Base-by-base conservation (phyloP, 106 monocot species). In the Cymbidium sinense region DNA sequence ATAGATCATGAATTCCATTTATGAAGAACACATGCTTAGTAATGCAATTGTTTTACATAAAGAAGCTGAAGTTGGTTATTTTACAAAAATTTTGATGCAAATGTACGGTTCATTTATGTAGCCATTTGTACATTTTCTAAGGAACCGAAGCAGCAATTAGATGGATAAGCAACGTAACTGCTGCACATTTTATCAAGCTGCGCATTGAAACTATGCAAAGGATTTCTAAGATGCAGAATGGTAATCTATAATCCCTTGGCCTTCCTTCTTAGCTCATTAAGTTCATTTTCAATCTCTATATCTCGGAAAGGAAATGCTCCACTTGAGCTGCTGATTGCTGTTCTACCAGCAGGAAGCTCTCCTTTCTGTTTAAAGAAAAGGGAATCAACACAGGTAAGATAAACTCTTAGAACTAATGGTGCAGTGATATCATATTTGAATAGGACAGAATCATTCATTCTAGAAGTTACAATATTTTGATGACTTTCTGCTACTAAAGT, bases 291-390 rank as follows among this genome's bases (percentile, higher is more conserved):
- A 35, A 96, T 89, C 64, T 96, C 96, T 4, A 71, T 10, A 76
- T 96, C 96, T 70, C 71, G 81, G 44, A 93, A 93, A 52, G 87
- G 82, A 79, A 78, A 88, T 29, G 88, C 5, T 15, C 84, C 72
- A 34, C 79, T 86, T 71, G 93, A 88, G 81, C 77, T 91, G 79
- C 85, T 80, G n/a, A 79, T 79, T 72, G 87, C 37, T 51, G 93
- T 79, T 89, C 96, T 83, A 43, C 96, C 93, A 76, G 91, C 78
- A 55, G 96, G 96, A 69, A 96, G 89, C 79, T 93, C 96, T 86
- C 96, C 96, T 80, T 89, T 96, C 96, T 96, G 77, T 76, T 74
- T 31, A 77, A 41, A 21, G 73, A 37, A 81, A 34, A 12, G 31
- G 58, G 11, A 58, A 23, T 23, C 58, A 58, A n/a, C 23, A 58